A percentile compares a stretch with the other conserved stretches of the same genome.
phyloP scores from a whole-genome alignment of 2,329 filamentous ascomycete genomes.

The Nannizziopsis arthrosporioides region DNA sequence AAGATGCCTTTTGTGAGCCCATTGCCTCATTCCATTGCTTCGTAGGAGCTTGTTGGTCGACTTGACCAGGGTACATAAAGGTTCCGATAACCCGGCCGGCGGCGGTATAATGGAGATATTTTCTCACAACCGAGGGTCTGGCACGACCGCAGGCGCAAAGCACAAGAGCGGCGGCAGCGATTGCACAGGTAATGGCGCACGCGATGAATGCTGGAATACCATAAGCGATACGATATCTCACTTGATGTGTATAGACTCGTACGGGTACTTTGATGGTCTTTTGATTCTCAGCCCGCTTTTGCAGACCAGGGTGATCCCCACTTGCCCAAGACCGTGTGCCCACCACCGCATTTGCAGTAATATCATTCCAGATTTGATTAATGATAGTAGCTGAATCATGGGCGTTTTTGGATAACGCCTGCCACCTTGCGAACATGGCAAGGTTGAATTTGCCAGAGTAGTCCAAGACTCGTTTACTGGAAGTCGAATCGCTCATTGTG shows the following conservation, averaged over 20 bases:
- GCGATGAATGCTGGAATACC: slow-evolving; percentile 34
- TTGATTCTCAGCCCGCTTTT: slow-evolving; percentile 24
- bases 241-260: slow-evolving; percentile 7
- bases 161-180: slow-evolving; percentile 20
- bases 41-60: slow-evolving; percentile 10
- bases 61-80: slow-evolving; percentile 14
- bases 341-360: slow-evolving; percentile 34
- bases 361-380: slow-evolving; percentile 38
- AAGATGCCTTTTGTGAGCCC: slow-evolving; percentile 10
- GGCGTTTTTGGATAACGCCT: slow-evolving; percentile 24
- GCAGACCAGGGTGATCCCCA: neutral
- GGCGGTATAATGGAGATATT: slow-evolving; percentile 13
- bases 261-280: slow-evolving; percentile 24
- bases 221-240: slow-evolving; percentile 16
- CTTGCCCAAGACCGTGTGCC: slow-evolving; percentile 24
- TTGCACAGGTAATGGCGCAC: slow-evolving; percentile 24
- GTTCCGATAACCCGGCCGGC: slow-evolving; percentile 13
- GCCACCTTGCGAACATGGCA: slow-evolving; percentile 35
- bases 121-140: slow-evolving; percentile 12
- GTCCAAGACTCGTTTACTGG: slow-evolving; percentile 15
- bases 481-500: neutral
- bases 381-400: slow-evolving; percentile 27
- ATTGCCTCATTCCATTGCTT: slow-evolving; percentile 11
- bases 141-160: slow-evolving; percentile 22
- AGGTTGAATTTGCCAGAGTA: slow-evolving; percentile 31